Conservation (phyloP, 495 filamentous ascomycete genomes). For the Podospora appendiculata region DNA sequence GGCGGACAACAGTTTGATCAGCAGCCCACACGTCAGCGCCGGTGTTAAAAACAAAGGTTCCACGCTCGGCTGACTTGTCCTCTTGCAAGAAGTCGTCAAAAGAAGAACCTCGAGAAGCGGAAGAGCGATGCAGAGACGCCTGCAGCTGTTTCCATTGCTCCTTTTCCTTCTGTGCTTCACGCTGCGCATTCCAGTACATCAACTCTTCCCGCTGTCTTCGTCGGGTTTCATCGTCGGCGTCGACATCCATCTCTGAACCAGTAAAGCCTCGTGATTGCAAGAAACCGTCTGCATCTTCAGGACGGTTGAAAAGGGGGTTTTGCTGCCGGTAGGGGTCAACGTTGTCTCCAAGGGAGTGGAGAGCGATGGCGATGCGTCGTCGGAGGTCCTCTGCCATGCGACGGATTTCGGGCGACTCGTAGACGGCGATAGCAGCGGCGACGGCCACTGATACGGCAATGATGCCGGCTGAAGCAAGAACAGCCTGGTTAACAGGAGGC, state of each 20-base stretch:
- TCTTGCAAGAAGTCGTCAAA: slow-evolving; percentile 49
- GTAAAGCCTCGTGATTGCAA: slow-evolving; percentile 34
- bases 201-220: slow-evolving; percentile 66
- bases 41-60: slow-evolving; percentile 45
- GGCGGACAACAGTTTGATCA: slow-evolving; percentile 34
- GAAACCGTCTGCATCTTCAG: slow-evolving; percentile 52
- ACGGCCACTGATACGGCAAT: slow-evolving; percentile 68
- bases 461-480: slow-evolving; percentile 57
- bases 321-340: slow-evolving; percentile 49
- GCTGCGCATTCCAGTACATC: slow-evolving; percentile 54
- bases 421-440: slow-evolving; percentile 76
- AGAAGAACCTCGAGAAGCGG: slow-evolving; percentile 21
- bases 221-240: slow-evolving; percentile 60
- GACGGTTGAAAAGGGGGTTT: slow-evolving; percentile 46
- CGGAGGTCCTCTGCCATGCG: slow-evolving; percentile 69
- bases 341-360: slow-evolving; percentile 72
- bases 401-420: slow-evolving; percentile 75
- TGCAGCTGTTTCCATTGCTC: slow-evolving; percentile 15
- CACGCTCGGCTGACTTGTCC: slow-evolving; percentile 34
- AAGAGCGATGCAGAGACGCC: not conserved
- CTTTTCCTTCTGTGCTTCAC: slow-evolving; percentile 28
- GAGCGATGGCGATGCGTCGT: slow-evolving; percentile 67
- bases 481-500: slow-evolving; percentile 41
- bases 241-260: slow-evolving; percentile 49
- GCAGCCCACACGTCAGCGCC: slow-evolving; percentile 29